phyloP scores from a whole-genome alignment of 139 green algal species.

The Tetradesmus lagerheimii region DNA sequence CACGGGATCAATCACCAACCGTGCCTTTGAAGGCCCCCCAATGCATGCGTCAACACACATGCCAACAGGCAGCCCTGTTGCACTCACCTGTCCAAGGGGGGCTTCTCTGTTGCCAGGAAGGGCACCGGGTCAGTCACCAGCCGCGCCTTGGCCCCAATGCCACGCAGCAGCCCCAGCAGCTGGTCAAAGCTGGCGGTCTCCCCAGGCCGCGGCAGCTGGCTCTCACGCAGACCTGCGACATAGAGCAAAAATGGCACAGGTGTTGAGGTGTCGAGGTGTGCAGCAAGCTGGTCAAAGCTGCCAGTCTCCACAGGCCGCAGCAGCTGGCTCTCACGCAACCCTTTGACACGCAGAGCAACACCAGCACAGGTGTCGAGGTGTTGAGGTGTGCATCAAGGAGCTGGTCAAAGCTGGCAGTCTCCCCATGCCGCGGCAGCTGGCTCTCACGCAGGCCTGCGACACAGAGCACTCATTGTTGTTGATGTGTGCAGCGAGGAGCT shows the following conservation, averaged over 20 bases:
- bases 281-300: slow-evolving; percentile 36
- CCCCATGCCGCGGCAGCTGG: slow-evolving; percentile 10
- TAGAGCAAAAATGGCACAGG: neutral
- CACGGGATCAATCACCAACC: slow-evolving; percentile 39
- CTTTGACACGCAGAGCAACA: neutral
- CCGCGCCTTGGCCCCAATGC: slow-evolving; percentile 12
- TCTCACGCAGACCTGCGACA: neutral
- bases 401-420: slow-evolving; percentile 11
- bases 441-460: neutral
- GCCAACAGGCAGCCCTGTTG: too few relatives aligned
- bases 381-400: slow-evolving; percentile 8
- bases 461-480: too few relatives aligned
- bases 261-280: neutral
- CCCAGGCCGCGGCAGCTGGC: slow-evolving; percentile 8
- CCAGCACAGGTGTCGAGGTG: neutral
- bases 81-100: slow-evolving; percentile 15
- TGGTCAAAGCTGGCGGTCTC: slow-evolving; percentile 17
- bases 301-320: neutral
- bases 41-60: too few relatives aligned
- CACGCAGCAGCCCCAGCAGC: slow-evolving; percentile 29
- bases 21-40: neutral
- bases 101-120: slow-evolving; percentile 20
- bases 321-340: neutral
- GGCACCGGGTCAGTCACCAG: slow-evolving; percentile 45
- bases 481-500: too few relatives aligned